Evolutionary conservation across 2,329 filamentous ascomycete species (phyloP).

Genomic region (Scolecobasidium constrictum): DNA sequence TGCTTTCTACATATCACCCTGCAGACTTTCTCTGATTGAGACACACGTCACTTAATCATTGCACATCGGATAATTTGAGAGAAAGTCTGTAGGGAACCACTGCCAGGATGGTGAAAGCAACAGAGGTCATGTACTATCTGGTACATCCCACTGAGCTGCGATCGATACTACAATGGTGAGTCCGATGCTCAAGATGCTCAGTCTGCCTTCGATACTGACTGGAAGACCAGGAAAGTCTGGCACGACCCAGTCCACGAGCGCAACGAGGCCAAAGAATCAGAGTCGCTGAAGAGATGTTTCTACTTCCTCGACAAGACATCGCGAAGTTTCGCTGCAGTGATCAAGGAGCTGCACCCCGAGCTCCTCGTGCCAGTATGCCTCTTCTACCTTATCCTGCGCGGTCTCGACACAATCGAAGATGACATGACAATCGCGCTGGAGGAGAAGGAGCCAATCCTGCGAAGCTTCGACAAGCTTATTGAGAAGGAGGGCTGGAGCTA

Average conservation of each 20-base stretch:
- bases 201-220: slow-evolving; percentile 11
- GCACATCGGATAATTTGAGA: too few species aligned
- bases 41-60: too few species aligned
- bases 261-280: slow-evolving; percentile 62
- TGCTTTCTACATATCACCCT: too few species aligned
- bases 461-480: slow-evolving; percentile 69
- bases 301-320: slow-evolving; percentile 77
- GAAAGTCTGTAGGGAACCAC: too few species aligned
- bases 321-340: slow-evolving; percentile 85
- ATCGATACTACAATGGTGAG: slow-evolving; percentile 80
- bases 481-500: slow-evolving; percentile 87
- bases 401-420: slow-evolving; percentile 96
- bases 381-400: slow-evolving; percentile 88
- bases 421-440: slow-evolving; percentile 83
- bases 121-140: slow-evolving; percentile 56
- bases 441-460: slow-evolving; percentile 76
- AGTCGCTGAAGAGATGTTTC: slow-evolving; percentile 72
- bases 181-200: slow-evolving; percentile 2
- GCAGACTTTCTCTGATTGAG: too few species aligned
- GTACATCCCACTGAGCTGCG: slow-evolving; percentile 70
- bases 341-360: slow-evolving; percentile 90
- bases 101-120: slow-evolving; percentile 14
- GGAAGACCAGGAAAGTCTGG: slow-evolving; percentile 70
- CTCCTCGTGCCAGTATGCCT: slow-evolving; percentile 78
- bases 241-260: slow-evolving; percentile 87